These are phyloP conservation scores for Paecilomyces niveus DNA, from an alignment of 2,329 filamentous ascomycete genomes.

Conservation along the genomic window DNA sequence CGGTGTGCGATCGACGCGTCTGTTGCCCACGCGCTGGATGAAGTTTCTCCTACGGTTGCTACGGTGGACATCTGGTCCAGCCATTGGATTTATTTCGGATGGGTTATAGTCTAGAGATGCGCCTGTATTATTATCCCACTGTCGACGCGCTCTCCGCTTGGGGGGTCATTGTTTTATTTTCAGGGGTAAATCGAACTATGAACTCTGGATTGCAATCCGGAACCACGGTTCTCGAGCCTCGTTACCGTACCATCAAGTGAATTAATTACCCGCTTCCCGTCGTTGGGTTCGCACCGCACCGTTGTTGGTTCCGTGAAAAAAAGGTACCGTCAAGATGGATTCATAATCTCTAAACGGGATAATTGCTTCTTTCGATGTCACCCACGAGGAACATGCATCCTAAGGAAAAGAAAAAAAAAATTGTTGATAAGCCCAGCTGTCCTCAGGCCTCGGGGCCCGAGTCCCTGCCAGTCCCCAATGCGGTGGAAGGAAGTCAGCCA, in stretches of 20 bases:
- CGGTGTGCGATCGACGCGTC: background rate
- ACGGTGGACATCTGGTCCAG: background rate
- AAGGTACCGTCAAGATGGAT: background rate
- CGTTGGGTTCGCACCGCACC: background rate
- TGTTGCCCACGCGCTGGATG: background rate
- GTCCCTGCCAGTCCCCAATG: background rate
- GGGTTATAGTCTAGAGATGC: too few relatives aligned
- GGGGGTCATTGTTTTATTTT: background rate
- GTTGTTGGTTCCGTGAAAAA: background rate
- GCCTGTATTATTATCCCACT: too few relatives aligned
- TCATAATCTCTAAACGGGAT: background rate
- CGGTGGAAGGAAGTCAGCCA: background rate
- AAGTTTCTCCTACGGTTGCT: too few relatives aligned
- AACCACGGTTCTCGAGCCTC: background rate
- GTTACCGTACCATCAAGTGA: background rate
- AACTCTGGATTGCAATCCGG: background rate
- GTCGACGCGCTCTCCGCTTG: background rate
- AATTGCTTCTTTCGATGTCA: background rate
- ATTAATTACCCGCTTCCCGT: background rate
- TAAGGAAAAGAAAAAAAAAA: too few relatives aligned
- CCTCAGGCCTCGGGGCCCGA: background rate
- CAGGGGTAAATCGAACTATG: background rate
- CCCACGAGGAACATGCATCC: background rate
- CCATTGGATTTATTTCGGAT: too few relatives aligned
- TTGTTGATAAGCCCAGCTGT: too few relatives aligned